Evolutionary conservation across 1,284 basidiomycete species (phyloP), one percentile per base, ranked within the genome.

Genomic region (Ganoderma boninense): DNA sequence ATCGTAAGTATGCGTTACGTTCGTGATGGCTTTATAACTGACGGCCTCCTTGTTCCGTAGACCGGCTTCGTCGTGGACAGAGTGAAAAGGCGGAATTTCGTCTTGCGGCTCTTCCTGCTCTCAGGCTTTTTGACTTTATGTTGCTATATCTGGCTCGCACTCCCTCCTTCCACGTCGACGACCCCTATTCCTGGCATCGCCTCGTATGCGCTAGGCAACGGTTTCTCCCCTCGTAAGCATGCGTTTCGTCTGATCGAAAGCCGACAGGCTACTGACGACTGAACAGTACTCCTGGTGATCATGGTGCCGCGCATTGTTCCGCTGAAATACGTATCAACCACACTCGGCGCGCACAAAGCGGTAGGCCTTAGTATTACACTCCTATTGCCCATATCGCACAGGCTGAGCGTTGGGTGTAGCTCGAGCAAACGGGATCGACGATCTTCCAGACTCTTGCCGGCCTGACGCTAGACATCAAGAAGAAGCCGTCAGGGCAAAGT

Each of bases 291-390:
- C 18, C 84, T 95, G 18, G 93, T 93, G 14, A 85, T 95, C 26
- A 84, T 95, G 60, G 92, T 95, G 0, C 92, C 93, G 2, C 87
- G 87, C 63, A 87, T 95, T 61, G 91, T 95, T 0, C 87, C 90
- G 1, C 76, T 86, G 20, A 91, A 90, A 75, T 93, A 92, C 77
- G 88, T 95, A 49, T 92, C 92, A 2, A 94, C 93, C 1, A 93
- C 92, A 1, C 84, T 95, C 0, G 93, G 93, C 2, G 89, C 91
- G 13, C 93, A 95, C 77, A 95, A 95, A 80, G 89, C 90, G 76
- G 92, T 93, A 80, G 72, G 90, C 83, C 11, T 2, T 18, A 29
- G 26, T 29, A 29, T 29, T 29, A 35, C 32, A 26, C 16, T 13
- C 10, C 38, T 14, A 10, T 32, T 23, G 5, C 13, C 26, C 35